Evolutionary conservation across 441 rosid genomes (phyloP).

Genomic region (Gossypium schwendimanii): DNA sequence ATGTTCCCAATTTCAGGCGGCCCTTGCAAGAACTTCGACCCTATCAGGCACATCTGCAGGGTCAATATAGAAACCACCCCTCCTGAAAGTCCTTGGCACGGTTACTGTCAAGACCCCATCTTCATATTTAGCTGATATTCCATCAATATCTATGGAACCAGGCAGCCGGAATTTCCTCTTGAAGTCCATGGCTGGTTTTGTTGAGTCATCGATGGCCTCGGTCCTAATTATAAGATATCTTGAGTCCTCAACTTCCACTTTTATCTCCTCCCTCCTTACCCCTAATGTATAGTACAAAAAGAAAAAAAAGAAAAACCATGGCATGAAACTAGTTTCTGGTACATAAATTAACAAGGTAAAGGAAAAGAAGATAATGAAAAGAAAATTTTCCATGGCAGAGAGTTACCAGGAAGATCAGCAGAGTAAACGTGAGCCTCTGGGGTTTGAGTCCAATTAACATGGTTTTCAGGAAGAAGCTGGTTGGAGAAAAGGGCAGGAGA

Average conservation of each 20-base stretch:
- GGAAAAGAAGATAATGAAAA: background rate
- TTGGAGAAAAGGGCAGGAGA: constrained; percentile 26
- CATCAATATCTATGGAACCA: constrained; percentile 39
- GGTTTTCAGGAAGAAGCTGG: constrained; percentile 35
- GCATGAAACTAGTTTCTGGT: background rate
- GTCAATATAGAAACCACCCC: constrained; percentile 41
- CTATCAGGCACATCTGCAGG: constrained; percentile 43
- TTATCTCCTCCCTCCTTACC: constrained; percentile 68
- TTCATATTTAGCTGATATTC: constrained; percentile 60
- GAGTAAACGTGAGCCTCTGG: constrained; percentile 70
- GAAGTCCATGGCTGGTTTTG: constrained; percentile 40
- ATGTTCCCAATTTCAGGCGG: constrained; percentile 39
- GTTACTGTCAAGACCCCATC: constrained; percentile 57
- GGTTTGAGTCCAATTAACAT: constrained; percentile 63
- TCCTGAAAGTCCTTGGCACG: constrained; percentile 45
- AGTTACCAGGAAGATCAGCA: constrained; percentile 69
- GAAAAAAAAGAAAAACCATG: background rate
- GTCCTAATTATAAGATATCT: constrained; percentile 59
- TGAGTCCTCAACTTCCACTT: constrained; percentile 71
- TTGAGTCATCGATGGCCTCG: constrained; percentile 32
- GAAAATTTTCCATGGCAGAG: background rate
- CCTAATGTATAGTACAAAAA: constrained; percentile 32
- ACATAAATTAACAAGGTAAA: constrained; percentile 1
- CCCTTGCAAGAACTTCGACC: constrained; percentile 63
- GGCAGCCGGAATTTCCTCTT: constrained; percentile 71